phyloP scores from a whole-genome alignment of 1,284 basidiomycete genomes.

The Psilocybe mexicana region DNA sequence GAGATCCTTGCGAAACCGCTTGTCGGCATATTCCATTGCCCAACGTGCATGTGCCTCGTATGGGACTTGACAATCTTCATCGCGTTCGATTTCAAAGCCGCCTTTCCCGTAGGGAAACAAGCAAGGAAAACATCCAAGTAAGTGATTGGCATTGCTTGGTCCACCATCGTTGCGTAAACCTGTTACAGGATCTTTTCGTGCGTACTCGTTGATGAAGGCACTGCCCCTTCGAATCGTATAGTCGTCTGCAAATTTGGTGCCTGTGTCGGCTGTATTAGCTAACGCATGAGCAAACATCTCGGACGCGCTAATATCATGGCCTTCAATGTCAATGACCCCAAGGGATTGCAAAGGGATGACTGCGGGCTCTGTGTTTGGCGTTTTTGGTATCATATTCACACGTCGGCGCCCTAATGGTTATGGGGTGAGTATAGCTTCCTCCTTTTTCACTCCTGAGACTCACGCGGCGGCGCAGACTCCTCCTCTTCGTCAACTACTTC shows the following conservation, averaged over 20 bases:
- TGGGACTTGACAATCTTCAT: conserved; percentile 24
- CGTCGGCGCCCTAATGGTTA: no score
- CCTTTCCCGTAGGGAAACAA: conserved; percentile 44
- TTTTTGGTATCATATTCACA: no score
- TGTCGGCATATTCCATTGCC: conserved; percentile 36
- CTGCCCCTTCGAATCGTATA: conserved; percentile 22
- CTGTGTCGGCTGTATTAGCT: conserved; percentile 2
- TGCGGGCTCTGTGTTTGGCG: no score
- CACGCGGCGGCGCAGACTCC: no score
- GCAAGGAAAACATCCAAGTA: conserved; percentile 24
- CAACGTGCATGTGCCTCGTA: conserved; percentile 37
- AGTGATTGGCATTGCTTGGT: conserved; percentile 23
- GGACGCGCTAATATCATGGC: conserved; percentile 9
- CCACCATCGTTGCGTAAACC: conserved; percentile 13
- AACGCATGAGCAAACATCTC: conserved; percentile 24
- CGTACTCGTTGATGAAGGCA: conserved; percentile 27
- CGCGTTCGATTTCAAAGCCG: conserved; percentile 32
- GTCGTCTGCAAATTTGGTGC: background rate
- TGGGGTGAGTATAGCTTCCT: no score
- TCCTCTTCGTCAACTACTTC: no score
- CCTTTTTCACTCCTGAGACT: no score
- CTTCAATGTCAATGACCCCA: no score
- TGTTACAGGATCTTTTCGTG: conserved; percentile 8
- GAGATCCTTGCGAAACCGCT: conserved; percentile 26
- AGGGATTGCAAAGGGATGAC: no score